A percentile compares a stretch with the other conserved stretches of the same genome.
Evolutionary conservation across 2,329 filamentous ascomycete species (phyloP).

Genomic region (Trichophyton schoenleinii): DNA sequence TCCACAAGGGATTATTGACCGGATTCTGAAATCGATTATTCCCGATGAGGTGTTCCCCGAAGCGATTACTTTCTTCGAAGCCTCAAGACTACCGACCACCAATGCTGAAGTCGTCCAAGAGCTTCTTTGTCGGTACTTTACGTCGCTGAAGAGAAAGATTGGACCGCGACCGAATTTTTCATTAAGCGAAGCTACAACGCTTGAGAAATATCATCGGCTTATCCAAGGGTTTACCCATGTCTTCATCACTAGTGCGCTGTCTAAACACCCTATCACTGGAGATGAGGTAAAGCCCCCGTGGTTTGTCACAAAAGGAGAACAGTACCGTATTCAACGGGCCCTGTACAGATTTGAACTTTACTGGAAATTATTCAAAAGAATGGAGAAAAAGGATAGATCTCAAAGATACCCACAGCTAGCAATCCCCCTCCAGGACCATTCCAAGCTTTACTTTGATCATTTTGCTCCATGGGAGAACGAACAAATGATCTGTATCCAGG

Average conservation of each 20-base stretch:
- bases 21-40: not conserved
- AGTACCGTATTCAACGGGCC: constrained; percentile 10
- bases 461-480: constrained; percentile 12
- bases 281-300: not conserved
- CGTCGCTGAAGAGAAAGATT: not conserved
- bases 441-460: constrained; percentile 4
- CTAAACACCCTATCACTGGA: not conserved
- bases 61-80: not conserved
- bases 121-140: not conserved
- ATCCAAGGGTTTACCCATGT: not conserved
- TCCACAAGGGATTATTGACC: not conserved
- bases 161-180: not conserved
- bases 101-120: not conserved
- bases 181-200: not conserved
- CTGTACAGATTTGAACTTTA: constrained; percentile 13
- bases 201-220: not conserved
- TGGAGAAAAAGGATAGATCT: not conserved
- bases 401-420: not conserved
- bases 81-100: not conserved
- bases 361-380: constrained; percentile 7
- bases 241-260: not conserved
- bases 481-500: constrained; percentile 11
- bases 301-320: not conserved
- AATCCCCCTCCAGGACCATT: not conserved
- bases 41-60: not conserved